Evolutionary conservation across 257 asterid genomes (phyloP).

Genomic region (Rehmannia glutinosa): DNA sequence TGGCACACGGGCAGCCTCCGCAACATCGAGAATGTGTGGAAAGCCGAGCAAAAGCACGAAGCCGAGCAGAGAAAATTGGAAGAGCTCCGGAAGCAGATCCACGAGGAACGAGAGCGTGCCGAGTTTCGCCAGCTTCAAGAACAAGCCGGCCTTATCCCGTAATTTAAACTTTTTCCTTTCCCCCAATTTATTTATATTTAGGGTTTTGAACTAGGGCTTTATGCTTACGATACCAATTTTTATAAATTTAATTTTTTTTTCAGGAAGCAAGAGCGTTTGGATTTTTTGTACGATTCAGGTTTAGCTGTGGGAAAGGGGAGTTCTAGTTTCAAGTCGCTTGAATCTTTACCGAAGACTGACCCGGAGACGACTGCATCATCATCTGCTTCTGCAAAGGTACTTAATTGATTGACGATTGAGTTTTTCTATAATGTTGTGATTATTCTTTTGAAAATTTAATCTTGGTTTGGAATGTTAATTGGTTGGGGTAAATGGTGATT

Average conservation of each 20-base stretch:
- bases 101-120: conserved; percentile 84
- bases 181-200: not conserved
- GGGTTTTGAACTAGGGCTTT: conserved; percentile 20
- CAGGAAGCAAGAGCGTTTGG: conserved; percentile 93
- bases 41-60: conserved; percentile 97
- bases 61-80: conserved; percentile 90
- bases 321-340: conserved; percentile 80
- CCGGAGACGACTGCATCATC: conserved; percentile 43
- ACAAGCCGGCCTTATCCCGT: conserved; percentile 92
- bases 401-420: conserved; percentile 2
- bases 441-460: not conserved
- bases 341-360: conserved; percentile 55
- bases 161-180: too few species aligned
- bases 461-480: conserved; percentile 14
- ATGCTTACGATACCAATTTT: not conserved
- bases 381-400: conserved; percentile 53
- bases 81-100: conserved; percentile 93
- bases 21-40: conserved; percentile 96
- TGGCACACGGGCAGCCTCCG: conserved; percentile 99
- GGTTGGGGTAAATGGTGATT: conserved; percentile 15
- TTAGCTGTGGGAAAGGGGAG: conserved; percentile 85
- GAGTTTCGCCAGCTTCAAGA: conserved; percentile 92
- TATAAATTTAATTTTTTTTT: not conserved
- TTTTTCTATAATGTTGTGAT: not conserved
- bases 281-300: conserved; percentile 89